A percentile compares a stretch with the other conserved stretches of the same genome.
These are phyloP conservation scores for Talaromyces atroroseus DNA, from an alignment of 2,329 filamentous ascomycete species.

Conservation along the genomic window DNA sequence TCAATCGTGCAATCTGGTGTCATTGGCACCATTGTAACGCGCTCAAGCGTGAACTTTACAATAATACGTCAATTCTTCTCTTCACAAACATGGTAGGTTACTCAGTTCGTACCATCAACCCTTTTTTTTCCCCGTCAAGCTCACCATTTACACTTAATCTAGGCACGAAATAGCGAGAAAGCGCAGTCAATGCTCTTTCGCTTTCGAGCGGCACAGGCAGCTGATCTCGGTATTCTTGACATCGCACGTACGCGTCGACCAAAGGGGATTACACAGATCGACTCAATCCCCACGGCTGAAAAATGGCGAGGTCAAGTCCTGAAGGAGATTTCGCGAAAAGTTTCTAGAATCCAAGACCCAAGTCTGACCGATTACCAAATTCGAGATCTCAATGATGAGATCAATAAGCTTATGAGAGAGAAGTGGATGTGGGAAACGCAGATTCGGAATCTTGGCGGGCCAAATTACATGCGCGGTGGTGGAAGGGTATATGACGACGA, in stretches of 20 bases:
- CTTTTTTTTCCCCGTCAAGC: background rate
- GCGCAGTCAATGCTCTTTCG: conserved; percentile 99
- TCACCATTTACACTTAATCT: conserved; percentile 8
- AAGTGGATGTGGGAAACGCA: conserved; percentile 99
- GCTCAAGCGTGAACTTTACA: background rate
- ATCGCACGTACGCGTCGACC: conserved; percentile 82
- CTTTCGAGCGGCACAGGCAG: conserved; percentile 95
- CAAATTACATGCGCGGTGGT: conserved; percentile 84
- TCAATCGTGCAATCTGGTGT: background rate
- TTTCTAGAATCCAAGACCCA: conserved; percentile 88
- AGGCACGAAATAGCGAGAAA: conserved; percentile 97
- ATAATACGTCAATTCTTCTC: background rate
- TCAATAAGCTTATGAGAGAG: conserved; percentile 98
- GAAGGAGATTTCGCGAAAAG: conserved; percentile 94
- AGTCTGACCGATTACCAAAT: conserved; percentile 95
- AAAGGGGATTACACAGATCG: conserved; percentile 82
- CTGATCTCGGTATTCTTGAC: conserved; percentile 93
- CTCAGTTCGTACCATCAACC: background rate
- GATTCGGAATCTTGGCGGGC: conserved; percentile 90
- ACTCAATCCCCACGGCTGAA: conserved; percentile 79
- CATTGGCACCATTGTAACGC: background rate
- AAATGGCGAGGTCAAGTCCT: conserved; percentile 98
- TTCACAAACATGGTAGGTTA: conserved; percentile 1
- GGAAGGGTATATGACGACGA: conserved; percentile 68
- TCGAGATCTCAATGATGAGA: conserved; percentile 96